Conservation (phyloP, 306 rosid species). For the Pterocarpus santalinus region DNA sequence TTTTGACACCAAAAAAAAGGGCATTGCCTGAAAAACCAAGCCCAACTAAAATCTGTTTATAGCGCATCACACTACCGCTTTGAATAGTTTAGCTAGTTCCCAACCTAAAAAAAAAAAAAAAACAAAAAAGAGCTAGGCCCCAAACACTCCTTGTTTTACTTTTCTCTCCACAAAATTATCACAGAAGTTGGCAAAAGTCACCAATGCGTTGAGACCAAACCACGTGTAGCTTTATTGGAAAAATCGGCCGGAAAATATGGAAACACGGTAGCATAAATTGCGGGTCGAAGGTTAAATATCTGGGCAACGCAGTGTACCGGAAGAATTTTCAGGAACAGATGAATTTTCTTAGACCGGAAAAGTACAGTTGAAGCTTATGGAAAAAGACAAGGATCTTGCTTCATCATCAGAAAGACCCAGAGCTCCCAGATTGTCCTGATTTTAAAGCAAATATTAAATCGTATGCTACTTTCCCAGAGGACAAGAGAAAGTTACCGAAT, state of each 20-base stretch:
- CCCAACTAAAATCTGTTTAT: too few relatives aligned
- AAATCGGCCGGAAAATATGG: not conserved
- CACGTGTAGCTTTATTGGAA: not conserved
- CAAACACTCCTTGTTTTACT: too few relatives aligned
- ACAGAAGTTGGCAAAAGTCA: not conserved
- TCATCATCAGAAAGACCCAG: not conserved
- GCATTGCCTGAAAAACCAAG: too few relatives aligned
- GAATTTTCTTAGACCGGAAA: not conserved
- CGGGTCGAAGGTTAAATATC: not conserved
- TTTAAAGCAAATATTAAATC: too few relatives aligned
- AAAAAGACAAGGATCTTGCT: not conserved
- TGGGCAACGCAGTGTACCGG: too few relatives aligned
- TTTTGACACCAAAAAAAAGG: too few relatives aligned
- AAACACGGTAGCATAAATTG: not conserved
- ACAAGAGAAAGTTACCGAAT: not conserved
- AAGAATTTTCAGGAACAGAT: not conserved
- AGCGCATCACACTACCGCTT: not conserved
- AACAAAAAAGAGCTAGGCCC: too few relatives aligned
- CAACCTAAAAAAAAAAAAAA: too few relatives aligned
- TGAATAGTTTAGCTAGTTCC: not conserved
- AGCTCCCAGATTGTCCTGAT: not conserved
- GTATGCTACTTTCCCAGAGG: not conserved
- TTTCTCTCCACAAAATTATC: not conserved
- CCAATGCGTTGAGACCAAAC: not conserved
- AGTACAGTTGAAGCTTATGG: not conserved